These are phyloP conservation scores for Atkinsonella hypoxylon DNA, from an alignment of 2,329 filamentous ascomycete species.

Conservation along the genomic window DNA sequence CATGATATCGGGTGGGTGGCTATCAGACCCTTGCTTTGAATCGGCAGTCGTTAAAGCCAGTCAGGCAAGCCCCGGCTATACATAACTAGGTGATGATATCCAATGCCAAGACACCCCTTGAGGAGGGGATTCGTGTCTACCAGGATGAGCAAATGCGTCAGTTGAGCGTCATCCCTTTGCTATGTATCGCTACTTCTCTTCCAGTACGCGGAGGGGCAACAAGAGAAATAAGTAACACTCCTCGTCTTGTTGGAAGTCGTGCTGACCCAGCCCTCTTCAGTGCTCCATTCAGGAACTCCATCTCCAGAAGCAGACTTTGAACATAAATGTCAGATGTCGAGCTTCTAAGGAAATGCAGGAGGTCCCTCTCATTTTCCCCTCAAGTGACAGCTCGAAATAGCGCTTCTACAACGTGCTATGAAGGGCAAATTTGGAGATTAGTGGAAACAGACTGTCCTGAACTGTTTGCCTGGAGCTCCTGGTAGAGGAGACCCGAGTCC, in stretches of 20 bases:
- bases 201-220: too few species aligned
- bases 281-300: conserved; percentile 5
- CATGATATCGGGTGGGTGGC: background rate
- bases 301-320: conserved; percentile 5
- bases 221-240: background rate
- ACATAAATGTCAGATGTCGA: background rate
- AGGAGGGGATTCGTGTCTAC: conserved; percentile 5
- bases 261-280: conserved; percentile 8
- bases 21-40: background rate
- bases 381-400: conserved; percentile 7
- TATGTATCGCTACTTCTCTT: background rate
- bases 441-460: conserved; percentile 8
- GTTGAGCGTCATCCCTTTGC: background rate
- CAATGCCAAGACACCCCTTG: conserved; percentile 8
- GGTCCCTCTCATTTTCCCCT: conserved; percentile 9
- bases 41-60: conserved; percentile 4
- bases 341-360: conserved; percentile 6
- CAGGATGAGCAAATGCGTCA: background rate
- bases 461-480: conserved; percentile 8
- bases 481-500: conserved; percentile 9
- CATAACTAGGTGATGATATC: conserved; percentile 7
- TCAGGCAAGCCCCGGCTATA: conserved; percentile 3
- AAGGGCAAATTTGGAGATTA: conserved; percentile 7
- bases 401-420: conserved; percentile 8
- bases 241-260: conserved; percentile 5